Evolutionary conservation across 2,329 filamentous ascomycete genomes (phyloP), one percentile per base, ranked within the genome.

Genomic region (Drechslera avenae): DNA sequence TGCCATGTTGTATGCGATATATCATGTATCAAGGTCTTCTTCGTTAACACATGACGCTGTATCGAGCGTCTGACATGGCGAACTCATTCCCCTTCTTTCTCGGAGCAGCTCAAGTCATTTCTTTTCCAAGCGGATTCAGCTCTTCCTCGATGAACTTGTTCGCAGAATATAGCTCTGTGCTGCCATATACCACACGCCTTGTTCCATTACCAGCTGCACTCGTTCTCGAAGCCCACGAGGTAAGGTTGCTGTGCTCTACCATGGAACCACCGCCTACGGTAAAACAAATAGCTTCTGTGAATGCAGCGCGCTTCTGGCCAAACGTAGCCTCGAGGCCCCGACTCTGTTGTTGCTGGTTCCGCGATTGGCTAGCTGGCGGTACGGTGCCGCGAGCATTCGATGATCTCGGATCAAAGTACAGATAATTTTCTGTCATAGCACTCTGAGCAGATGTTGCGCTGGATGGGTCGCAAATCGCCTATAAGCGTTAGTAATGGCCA

Each of bases 161-260:
- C 8, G 85, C 83, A 62, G 84, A 86, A 57, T 87, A 78, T 57
- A 87, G 69, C 56, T 86, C 93, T 12, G 94, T 99, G 68, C 91
- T 96, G 14, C 94, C 94, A 73, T 99, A 99, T 1, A 97, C 89
- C 8, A 99, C 89, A 58, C 90, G 88, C 72, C 85, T 88, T 17
- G 84, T 81, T 7, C 85, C 82, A 8, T 76, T 76, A 40, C 77
- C 71, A 32, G 42, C 42, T 5, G 78, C 85, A 39, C 81, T 80
- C 39, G 90, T 91, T 59, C 93, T 83, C 72, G 85, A 86, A 4
- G 93, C 91, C 94, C 94, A 99, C 69, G 97, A 94, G 71, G 96
- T 91, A 71, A 99, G 73, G 74, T 99, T 99, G 16, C 92, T 93
- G 71, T 97, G 99, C 73, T 99, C 94, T 64, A 99, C 94, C 90